A percentile compares a stretch with the other conserved stretches of the same genome.
These are phyloP conservation scores for Plasmodium knowlesi DNA, from an alignment of 169 alveolate species.

Conservation along the genomic window DNA sequence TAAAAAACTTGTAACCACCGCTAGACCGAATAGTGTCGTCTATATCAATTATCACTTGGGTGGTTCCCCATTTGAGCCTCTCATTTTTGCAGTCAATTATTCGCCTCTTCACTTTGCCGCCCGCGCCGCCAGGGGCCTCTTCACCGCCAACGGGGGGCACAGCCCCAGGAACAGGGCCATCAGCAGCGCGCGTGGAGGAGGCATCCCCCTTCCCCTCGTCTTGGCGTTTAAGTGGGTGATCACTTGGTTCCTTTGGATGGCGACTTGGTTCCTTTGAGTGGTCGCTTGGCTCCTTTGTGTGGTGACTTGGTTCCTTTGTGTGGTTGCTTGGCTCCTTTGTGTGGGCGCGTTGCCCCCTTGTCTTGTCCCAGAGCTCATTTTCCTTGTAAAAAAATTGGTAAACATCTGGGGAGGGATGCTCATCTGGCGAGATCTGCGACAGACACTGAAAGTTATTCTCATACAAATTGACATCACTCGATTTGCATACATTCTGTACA, in stretches of 20 bases:
- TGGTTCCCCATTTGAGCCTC: slow-evolving; percentile 19
- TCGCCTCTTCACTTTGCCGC: slow-evolving; percentile 28
- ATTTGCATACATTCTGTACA: not conserved
- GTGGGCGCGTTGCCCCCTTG: not conserved
- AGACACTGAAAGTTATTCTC: slow-evolving; percentile 21
- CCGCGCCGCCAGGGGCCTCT: not conserved
- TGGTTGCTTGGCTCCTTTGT: slow-evolving; percentile 27
- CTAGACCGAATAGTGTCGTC: slow-evolving; percentile 90
- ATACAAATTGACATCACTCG: slow-evolving; percentile 13
- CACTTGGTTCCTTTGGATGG: not conserved
- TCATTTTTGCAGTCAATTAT: slow-evolving; percentile 75
- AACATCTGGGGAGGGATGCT: not conserved
- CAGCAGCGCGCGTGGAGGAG: not conserved
- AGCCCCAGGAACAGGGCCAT: not conserved
- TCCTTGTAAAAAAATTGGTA: not conserved
- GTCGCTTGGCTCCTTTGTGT: not conserved
- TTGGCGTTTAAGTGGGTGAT: not conserved
- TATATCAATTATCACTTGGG: slow-evolving; percentile 86
- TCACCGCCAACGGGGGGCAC: not conserved
- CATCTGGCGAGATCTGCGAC: not conserved
- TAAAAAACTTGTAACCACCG: slow-evolving; percentile 87
- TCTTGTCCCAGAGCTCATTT: not conserved
- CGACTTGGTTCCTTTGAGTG: not conserved
- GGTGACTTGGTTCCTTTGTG: too few relatives aligned
- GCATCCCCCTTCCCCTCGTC: not conserved